Conservation (phyloP, 164 flowering plant genomes). For the Liriodendron chinense region DNA sequence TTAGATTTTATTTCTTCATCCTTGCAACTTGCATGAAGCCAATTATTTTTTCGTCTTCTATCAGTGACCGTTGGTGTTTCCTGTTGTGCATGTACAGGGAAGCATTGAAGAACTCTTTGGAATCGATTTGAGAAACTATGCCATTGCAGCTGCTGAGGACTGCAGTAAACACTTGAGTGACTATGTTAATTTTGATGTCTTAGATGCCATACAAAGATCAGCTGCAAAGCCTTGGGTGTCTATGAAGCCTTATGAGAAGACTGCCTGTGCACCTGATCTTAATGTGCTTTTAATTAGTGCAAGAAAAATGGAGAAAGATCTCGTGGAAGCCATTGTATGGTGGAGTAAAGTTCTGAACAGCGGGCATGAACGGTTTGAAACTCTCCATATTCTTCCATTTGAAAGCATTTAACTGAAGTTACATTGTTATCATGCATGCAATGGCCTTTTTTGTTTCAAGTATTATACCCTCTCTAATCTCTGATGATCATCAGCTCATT, state of each 20-base stretch:
- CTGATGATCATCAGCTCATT: background rate
- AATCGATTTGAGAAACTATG: constrained; percentile 26
- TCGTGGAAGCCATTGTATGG: constrained; percentile 32
- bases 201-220: constrained; percentile 42
- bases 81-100: constrained; percentile 20
- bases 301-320: constrained; percentile 18
- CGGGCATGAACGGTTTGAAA: constrained; percentile 19
- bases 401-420: background rate
- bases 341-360: constrained; percentile 32
- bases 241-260: constrained; percentile 21
- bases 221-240: constrained; percentile 41
- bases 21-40: background rate
- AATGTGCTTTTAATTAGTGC: constrained; percentile 30
- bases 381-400: background rate
- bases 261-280: constrained; percentile 26
- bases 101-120: constrained; percentile 33
- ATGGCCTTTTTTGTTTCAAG: background rate
- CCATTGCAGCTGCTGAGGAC: constrained; percentile 36
- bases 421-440: background rate
- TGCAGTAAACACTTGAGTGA: constrained; percentile 24
- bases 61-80: background rate
- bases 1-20: background rate
- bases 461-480: background rate
- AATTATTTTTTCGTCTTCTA: background rate
- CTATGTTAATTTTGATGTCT: constrained; percentile 26